Conservation (phyloP, 345 rosid genomes). For the Atalantia buxifolia region DNA sequence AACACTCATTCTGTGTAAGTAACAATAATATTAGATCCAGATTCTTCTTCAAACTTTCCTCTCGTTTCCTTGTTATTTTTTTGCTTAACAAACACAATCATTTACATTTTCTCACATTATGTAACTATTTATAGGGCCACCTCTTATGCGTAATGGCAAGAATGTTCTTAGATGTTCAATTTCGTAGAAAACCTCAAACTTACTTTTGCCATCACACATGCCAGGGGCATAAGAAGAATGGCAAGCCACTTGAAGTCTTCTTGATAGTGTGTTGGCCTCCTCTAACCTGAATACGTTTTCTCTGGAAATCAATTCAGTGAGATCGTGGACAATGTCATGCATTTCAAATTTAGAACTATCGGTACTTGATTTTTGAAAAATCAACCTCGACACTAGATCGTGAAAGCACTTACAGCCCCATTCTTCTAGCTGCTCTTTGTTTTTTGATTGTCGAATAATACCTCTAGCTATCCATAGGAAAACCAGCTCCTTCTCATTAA, state of each 20-base stretch:
- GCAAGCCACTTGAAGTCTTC: neutral
- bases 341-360: neutral
- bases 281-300: neutral
- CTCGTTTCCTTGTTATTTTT: too few species aligned
- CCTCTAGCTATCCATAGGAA: conserved; percentile 21
- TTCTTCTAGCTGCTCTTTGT: neutral
- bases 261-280: neutral
- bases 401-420: conserved; percentile 1
- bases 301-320: neutral
- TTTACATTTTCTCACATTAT: too few species aligned
- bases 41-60: too few species aligned
- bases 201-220: neutral
- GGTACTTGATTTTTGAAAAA: neutral
- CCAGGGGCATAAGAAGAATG: neutral
- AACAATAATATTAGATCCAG: too few species aligned
- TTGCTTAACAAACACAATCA: too few species aligned
- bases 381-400: conserved; percentile 5
- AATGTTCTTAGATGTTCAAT: conserved; percentile 17
- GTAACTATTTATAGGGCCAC: too few species aligned
- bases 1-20: too few species aligned
- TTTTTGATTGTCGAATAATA: neutral
- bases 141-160: neutral
- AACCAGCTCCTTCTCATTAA: conserved; percentile 10
- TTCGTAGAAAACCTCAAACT: neutral
- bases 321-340: neutral